phyloP scores from a whole-genome alignment of 306 rosid genomes.

The peach (Prunus persica) region Prunus_persica_NCBIv2 NC_034009.1:24220501-24221000 shows the following conservation, averaged over 20 bases:
- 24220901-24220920: not conserved
- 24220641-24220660: no score
- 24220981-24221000: no score
- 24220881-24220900: not conserved
- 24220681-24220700: not conserved
- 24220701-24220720: conserved; percentile 16
- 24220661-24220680: not conserved
- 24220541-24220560: not conserved
- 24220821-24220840: not conserved
- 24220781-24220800: not conserved
- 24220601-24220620: not conserved
- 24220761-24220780: not conserved
- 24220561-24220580: not conserved
- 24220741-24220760: not conserved
- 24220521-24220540: not conserved
- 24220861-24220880: not conserved
- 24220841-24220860: not conserved
- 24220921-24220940: not conserved
- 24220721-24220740: not conserved
- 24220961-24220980: not conserved
- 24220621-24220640: not conserved
- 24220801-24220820: not conserved
- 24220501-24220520: not conserved
- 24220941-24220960: not conserved
- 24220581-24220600: conserved; percentile 1